phyloP scores from a whole-genome alignment of 139 green algal species.

The Chlorella sp. region DNA sequence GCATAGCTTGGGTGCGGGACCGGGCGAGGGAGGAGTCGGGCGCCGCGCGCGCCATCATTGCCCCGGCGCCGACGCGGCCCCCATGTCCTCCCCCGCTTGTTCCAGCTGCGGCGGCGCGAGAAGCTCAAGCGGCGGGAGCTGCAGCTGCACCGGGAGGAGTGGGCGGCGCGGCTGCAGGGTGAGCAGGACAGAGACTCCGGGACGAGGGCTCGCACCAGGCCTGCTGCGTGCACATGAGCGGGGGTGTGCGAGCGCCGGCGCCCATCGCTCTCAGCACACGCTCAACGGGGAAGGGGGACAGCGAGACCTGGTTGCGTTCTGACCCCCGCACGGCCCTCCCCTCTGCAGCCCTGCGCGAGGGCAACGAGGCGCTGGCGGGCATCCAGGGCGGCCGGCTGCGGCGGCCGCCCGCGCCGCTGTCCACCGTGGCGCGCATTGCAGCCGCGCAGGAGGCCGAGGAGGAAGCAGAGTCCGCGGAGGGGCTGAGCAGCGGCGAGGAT shows the following conservation, averaged over 20 bases:
- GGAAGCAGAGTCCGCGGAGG: neutral
- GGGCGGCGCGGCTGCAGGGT: constrained; percentile 27
- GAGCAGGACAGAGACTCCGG: neutral
- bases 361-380: neutral
- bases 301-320: neutral
- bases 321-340: neutral
- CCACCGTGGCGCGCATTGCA: constrained; percentile 14
- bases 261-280: too few species aligned
- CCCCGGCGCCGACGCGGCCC: too few species aligned
- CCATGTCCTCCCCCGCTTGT: too few species aligned
- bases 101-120: constrained; percentile 47
- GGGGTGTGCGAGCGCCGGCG: too few species aligned
- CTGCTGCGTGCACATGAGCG: neutral
- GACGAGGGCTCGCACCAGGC: neutral
- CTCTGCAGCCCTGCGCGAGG: neutral
- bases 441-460: neutral
- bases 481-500: neutral
- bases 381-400: neutral
- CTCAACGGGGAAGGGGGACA: neutral
- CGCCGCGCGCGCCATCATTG: too few species aligned
- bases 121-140: constrained; percentile 48
- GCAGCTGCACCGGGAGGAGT: constrained; percentile 38
- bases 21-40: too few species aligned
- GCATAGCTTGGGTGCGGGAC: too few species aligned
- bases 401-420: constrained; percentile 23